These are phyloP conservation scores for Neurospora pannonica DNA, from an alignment of 495 filamentous ascomycete species.

Conservation along the genomic window DNA sequence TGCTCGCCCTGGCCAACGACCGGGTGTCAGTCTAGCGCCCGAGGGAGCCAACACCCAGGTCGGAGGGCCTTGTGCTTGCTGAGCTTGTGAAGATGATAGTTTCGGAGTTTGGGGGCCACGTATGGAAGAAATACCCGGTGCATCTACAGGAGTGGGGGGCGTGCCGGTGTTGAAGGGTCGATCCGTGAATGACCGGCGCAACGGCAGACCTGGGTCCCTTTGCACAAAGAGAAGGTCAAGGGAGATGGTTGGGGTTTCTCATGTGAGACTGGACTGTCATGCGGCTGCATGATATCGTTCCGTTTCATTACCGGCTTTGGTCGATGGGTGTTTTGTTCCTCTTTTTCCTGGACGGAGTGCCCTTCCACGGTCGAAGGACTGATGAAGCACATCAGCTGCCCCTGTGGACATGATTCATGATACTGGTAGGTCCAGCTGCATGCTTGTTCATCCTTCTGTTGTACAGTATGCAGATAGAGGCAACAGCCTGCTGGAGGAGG, in stretches of 20 bases:
- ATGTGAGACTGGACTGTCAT: background rate
- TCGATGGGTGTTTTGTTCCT: constrained; percentile 11
- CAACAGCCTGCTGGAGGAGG: constrained; percentile 20
- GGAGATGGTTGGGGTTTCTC: background rate
- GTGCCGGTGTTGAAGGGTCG: background rate
- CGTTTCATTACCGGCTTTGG: constrained; percentile 25
- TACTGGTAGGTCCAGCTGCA: background rate
- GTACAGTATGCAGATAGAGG: constrained; percentile 29
- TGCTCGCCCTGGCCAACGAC: constrained; percentile 62
- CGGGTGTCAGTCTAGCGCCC: constrained; percentile 71
- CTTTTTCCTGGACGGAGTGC: background rate
- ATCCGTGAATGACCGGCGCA: constrained; percentile 1
- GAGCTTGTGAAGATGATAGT: background rate
- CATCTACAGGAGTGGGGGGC: background rate
- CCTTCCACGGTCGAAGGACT: background rate
- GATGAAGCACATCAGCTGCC: background rate
- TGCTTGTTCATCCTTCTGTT: constrained; percentile 16
- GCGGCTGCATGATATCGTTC: constrained; percentile 7
- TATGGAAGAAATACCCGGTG: background rate
- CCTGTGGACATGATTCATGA: background rate
- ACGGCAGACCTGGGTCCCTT: constrained; percentile 5
- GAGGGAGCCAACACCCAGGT: constrained; percentile 69
- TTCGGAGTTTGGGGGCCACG: background rate
- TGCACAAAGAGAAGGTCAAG: constrained; percentile 12
- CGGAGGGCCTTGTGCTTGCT: constrained; percentile 70